Evolutionary conservation across 768 basidiomycete genomes (phyloP), one percentile per base, ranked within the genome.

Genomic region (Lanmaoa pseudosensibilis): DNA sequence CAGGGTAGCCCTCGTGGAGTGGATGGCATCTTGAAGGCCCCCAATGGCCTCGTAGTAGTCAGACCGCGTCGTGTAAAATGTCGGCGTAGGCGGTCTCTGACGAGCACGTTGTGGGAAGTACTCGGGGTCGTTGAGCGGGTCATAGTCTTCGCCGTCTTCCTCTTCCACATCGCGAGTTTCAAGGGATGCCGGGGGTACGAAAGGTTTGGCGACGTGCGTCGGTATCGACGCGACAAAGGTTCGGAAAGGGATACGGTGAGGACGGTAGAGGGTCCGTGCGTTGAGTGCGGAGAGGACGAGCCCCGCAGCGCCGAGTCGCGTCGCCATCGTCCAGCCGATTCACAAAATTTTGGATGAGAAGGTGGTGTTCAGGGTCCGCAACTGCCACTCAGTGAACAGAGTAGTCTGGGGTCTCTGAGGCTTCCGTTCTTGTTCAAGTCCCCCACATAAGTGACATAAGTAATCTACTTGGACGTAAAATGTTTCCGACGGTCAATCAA

Each of bases 21-120:
- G 69, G 32, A 90, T 78, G 50, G 89, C 86, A 12, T 74, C 74
- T 65, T 93, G 84, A 18, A 96, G 81, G 41, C 80, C 75, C 43
- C 77, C 73, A 41, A 94, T 72, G 54, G 85, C 82, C 71, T 94
- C 90, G 69, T 86, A 86, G 76, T 86, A 94, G 23, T 76, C 75
- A 1, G 89, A 77, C 34, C 87, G 85, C 16, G 86, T 87, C 18
- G 94, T 92, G 76, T 91, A 97, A 75, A 94, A 95, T 46, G 83
- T 84, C 21, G 92, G 83, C 9, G 91, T 88, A 19, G 78, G 72
- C 0, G 92, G 92, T 54, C 63, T 65, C 15, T 62, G 65, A 13
- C 51, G 63, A 6, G 30, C 13, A 36, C 32, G 62, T n/a, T 56
- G 58, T 25, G 58, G 11, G 2, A 53, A 38, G 37, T 27, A 38